These are phyloP conservation scores for Linnemannia exigua DNA, from an alignment of 192 early-diverging fungal species.

Conservation along the genomic window DNA sequence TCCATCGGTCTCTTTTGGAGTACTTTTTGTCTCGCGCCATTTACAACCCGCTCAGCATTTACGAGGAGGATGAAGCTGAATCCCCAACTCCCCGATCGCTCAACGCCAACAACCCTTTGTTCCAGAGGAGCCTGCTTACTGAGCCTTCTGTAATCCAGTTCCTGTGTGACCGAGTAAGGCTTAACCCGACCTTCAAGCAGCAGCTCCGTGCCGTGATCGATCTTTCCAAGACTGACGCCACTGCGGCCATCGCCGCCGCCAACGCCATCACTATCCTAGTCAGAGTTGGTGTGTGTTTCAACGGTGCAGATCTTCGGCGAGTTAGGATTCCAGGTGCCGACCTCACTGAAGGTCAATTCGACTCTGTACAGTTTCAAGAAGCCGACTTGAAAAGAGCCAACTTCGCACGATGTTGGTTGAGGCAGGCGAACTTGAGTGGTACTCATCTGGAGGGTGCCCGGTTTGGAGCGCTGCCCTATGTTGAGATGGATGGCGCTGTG, in stretches of 20 bases:
- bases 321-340: constrained; percentile 9
- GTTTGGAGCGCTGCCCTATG: too few relatives aligned
- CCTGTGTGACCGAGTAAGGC: constrained; percentile 7
- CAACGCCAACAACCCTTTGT: neutral
- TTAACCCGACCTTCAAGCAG: neutral
- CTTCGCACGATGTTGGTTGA: neutral
- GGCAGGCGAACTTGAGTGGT: too few relatives aligned
- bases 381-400: neutral
- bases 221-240: neutral
- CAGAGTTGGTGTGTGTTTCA: neutral
- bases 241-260: constrained; percentile 1
- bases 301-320: neutral
- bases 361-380: neutral
- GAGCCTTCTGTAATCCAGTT: constrained; percentile 16
- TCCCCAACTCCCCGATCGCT: too few relatives aligned
- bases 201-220: constrained; percentile 4
- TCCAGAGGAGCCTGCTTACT: neutral
- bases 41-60: too few relatives aligned
- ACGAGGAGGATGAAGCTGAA: too few relatives aligned
- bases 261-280: constrained; percentile 11
- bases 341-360: neutral
- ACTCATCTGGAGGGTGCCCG: too few relatives aligned
- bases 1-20: neutral
- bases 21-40: neutral
- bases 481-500: too few relatives aligned